Percentiles rank a stretch among this genome's conserved stretches.
Evolutionary conservation across 306 rosid species (phyloP).

Genomic region (Boehmeria nivea): DNA sequence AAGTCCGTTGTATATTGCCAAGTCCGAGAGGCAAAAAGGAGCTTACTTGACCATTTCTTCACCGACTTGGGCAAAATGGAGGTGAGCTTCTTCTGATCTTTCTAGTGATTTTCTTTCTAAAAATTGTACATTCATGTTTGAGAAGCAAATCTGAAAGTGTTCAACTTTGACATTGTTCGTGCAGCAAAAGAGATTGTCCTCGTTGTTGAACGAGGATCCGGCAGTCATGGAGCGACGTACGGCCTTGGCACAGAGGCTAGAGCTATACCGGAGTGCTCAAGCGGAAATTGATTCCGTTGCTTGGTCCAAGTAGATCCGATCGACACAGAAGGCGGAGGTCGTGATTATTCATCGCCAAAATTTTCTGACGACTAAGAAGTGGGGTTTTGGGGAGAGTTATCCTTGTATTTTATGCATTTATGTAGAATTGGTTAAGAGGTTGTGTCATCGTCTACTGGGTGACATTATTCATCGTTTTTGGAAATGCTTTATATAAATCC

Average conservation of each 20-base stretch:
- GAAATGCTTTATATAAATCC: no score
- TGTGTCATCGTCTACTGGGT: conserved; percentile 11
- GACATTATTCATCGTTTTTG: conserved; percentile 7
- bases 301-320: conserved; percentile 70
- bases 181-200: conserved; percentile 67
- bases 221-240: conserved; percentile 81
- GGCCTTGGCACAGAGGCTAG: conserved; percentile 75
- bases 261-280: conserved; percentile 84
- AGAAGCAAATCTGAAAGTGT: background rate
- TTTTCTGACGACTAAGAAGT: conserved; percentile 4
- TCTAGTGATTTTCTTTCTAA: background rate
- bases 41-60: conserved; percentile 79
- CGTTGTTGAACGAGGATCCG: conserved; percentile 88
- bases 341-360: conserved; percentile 16
- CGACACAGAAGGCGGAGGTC: conserved; percentile 13
- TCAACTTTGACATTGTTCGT: background rate
- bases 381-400: background rate
- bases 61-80: conserved; percentile 77
- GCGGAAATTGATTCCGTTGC: conserved; percentile 82
- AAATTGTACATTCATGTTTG: background rate
- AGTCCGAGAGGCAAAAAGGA: conserved; percentile 87
- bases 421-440: conserved; percentile 4
- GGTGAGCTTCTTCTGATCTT: conserved; percentile 27
- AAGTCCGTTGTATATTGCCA: conserved; percentile 84
- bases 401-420: conserved; percentile 5